Base-by-base conservation (phyloP, 1,284 basidiomycete genomes). In the Melampsora americana region DNA sequence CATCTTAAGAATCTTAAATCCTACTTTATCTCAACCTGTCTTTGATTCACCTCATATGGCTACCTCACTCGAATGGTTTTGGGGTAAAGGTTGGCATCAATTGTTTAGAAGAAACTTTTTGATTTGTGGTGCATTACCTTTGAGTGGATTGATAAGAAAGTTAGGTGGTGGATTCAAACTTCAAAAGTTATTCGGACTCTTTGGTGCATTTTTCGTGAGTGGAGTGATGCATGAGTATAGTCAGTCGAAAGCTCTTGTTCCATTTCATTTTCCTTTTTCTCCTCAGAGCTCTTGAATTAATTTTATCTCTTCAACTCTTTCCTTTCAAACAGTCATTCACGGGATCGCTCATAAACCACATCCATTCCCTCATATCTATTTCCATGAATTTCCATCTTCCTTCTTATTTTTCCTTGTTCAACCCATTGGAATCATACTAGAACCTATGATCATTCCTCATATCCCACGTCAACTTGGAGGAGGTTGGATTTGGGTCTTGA, bases 1-100 rank as follows among this genome's bases (percentile, higher is more conserved):
- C 3, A 59, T 74, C 14, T 44, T 74, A 30, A 62, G 66, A 23
- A 59, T 61, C 61, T 67, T 59, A 32, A 53, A 74, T 42, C 46
- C 64, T 4, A 39, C 39, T 14, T 35, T 60, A 3, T 74, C 46
- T 46, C 42, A 61, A 23, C 16, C 86, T 85, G 2, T 69, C 85
- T 7, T 87, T 87, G 79, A 80, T 84, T 71, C 73, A 81, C 32
- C 87, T 86, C 87, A 85, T 84, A 78, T 79, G 20, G 77, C 85
- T 0, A 84, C 84, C 5, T 87, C 86, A 1, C 79, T 88, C 30
- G 82, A 82, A 44, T 85, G 86, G 12, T n/a, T n/a, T n/a, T n/a
- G n/a, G n/a, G n/a, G n/a, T n/a, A n/a, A n/a, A n/a, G n/a, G n/a
- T n/a, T n/a, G 82, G 87, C 87, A 88, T 80, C 71, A 66, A 20